Evolutionary conservation across 768 basidiomycete species (phyloP).

Genomic region (Lepiota brunneoincarnata): DNA sequence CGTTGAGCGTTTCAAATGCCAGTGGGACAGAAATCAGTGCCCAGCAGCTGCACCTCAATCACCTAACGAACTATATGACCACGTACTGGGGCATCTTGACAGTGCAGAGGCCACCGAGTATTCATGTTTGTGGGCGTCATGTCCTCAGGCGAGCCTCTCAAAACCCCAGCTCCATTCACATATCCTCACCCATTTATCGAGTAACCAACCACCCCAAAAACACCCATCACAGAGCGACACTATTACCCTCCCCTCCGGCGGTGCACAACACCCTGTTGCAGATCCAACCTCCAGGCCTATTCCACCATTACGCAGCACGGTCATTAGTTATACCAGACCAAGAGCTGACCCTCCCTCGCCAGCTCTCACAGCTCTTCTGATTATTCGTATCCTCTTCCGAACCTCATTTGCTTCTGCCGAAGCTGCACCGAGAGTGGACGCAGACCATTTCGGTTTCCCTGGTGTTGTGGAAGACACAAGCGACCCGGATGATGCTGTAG

Average conservation of each 20-base stretch:
- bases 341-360: slow-evolving; percentile 64
- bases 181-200: slow-evolving; percentile 74
- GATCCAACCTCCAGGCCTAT: slow-evolving; percentile 66
- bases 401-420: slow-evolving; percentile 74
- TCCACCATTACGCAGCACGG: slow-evolving; percentile 68
- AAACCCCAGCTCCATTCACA: slow-evolving; percentile 60
- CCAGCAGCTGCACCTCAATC: slow-evolving; percentile 41
- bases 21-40: slow-evolving; percentile 70
- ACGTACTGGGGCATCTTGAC: slow-evolving; percentile 60
- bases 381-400: slow-evolving; percentile 81
- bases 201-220: slow-evolving; percentile 48
- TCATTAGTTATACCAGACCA: slow-evolving; percentile 58
- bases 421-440: slow-evolving; percentile 65
- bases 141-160: slow-evolving; percentile 44
- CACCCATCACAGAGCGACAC: slow-evolving; percentile 73
- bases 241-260: slow-evolving; percentile 61
- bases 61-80: slow-evolving; percentile 69
- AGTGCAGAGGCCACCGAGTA: slow-evolving; percentile 37
- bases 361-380: slow-evolving; percentile 77
- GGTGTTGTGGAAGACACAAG: slow-evolving; percentile 76
- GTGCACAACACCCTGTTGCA: slow-evolving; percentile 52
- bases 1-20: slow-evolving; percentile 69
- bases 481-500: slow-evolving; percentile 49
- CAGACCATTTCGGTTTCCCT: slow-evolving; percentile 90
- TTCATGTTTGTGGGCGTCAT: slow-evolving; percentile 71